phyloP scores from a whole-genome alignment of 495 filamentous ascomycete species.

The Aspergillus haitiensis region DNA sequence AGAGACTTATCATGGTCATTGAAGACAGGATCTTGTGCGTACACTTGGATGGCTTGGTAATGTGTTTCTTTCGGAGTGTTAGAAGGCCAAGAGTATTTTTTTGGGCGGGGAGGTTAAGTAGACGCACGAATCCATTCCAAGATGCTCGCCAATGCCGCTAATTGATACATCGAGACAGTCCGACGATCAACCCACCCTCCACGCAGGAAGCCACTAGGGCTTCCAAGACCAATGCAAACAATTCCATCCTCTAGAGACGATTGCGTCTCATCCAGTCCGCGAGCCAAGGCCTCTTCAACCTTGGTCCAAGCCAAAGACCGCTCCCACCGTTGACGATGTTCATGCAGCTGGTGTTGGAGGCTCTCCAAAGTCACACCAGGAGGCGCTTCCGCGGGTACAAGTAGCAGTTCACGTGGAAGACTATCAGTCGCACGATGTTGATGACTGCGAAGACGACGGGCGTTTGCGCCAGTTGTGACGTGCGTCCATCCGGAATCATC shows the following conservation, averaged over 20 bases:
- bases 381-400: conserved; percentile 36
- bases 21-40: conserved; percentile 73
- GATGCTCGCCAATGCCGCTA: conserved; percentile 60
- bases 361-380: conserved; percentile 37
- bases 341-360: conserved; percentile 37
- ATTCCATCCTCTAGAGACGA: conserved; percentile 26
- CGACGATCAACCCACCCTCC: conserved; percentile 50
- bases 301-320: conserved; percentile 32
- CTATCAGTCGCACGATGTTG: not conserved
- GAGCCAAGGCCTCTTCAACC: conserved; percentile 17
- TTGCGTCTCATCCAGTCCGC: not conserved
- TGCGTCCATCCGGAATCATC: conserved; percentile 59
- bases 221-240: conserved; percentile 58
- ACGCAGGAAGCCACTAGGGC: conserved; percentile 47
- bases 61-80: not conserved
- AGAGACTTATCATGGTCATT: conserved; percentile 60
- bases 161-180: conserved; percentile 53
- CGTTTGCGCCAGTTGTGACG: conserved; percentile 39
- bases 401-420: conserved; percentile 10
- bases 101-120: conserved; percentile 5
- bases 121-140: conserved; percentile 34
- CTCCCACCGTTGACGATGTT: conserved; percentile 31
- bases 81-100: not conserved
- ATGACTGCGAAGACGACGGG: conserved; percentile 22
- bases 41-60: conserved; percentile 30